These are phyloP conservation scores for Colletotrichum spinosum DNA, from an alignment of 2,329 filamentous ascomycete species.

Conservation along the genomic window DNA sequence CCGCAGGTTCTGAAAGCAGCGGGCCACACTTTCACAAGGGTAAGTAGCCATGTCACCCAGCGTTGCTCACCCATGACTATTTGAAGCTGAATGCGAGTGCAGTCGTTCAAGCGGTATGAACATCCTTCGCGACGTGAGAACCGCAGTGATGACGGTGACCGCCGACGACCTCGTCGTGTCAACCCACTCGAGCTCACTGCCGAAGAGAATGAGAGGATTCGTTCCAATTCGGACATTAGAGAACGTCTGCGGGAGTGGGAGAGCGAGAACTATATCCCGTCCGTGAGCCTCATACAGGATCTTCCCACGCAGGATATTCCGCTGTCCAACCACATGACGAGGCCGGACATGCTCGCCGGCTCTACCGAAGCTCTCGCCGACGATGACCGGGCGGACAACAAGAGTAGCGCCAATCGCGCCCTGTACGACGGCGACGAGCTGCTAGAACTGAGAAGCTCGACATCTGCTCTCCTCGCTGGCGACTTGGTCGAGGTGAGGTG, in stretches of 20 bases:
- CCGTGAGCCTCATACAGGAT: conserved; percentile 44
- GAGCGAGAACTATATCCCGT: conserved; percentile 46
- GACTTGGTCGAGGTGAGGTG: conserved; percentile 64
- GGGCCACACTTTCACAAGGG: conserved; percentile 27
- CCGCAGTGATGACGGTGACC: no score
- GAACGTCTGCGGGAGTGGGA: conserved; percentile 57
- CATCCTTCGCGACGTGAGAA: no score
- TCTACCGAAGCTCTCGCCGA: conserved; percentile 41
- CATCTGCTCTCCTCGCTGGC: conserved; percentile 51
- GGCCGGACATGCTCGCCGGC: conserved; percentile 44
- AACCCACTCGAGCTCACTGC: background rate
- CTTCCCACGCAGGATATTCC: conserved; percentile 40
- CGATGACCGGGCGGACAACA: conserved; percentile 33
- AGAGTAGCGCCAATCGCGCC: conserved; percentile 39
- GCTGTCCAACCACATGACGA: conserved; percentile 50
- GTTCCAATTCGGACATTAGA: conserved; percentile 48
- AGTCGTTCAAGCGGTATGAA: background rate
- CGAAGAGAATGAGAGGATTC: conserved; percentile 11
- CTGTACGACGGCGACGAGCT: conserved; percentile 52
- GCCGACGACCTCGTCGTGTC: conserved; percentile 12
- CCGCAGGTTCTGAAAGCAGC: background rate
- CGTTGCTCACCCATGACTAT: background rate
- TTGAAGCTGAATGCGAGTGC: background rate
- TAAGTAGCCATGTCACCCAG: conserved; percentile 1
- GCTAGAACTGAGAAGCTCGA: conserved; percentile 48